A percentile compares a stretch with the other conserved stretches of the same genome.
These are phyloP conservation scores for Globomyces sp. DNA, from an alignment of 371 early-diverging fungal species.

Conservation along the genomic window DNA sequence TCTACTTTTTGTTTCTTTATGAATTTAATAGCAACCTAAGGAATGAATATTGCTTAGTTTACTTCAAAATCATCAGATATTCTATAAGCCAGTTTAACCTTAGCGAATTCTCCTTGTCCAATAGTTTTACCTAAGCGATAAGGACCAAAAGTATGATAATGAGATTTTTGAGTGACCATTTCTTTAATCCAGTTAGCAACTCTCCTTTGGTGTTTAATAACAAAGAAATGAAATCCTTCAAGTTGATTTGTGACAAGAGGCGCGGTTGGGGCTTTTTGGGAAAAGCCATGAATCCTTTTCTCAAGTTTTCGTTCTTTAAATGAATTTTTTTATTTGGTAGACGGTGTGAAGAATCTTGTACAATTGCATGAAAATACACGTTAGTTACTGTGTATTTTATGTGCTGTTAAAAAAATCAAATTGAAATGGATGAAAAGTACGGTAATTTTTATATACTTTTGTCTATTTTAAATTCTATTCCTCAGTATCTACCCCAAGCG, in stretches of 20 bases:
- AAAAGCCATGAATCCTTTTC: no score
- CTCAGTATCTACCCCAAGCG: neutral
- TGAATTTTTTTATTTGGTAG: no score
- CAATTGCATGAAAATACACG: no score
- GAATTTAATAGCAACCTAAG: constrained; percentile 51
- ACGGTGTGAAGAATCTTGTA: no score
- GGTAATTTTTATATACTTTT: neutral
- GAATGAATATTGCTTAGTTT: neutral
- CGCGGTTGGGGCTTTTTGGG: no score
- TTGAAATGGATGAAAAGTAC: neutral
- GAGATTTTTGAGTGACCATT: neutral
- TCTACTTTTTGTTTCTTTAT: constrained; percentile 49
- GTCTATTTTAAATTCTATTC: neutral
- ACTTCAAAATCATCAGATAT: constrained; percentile 35
- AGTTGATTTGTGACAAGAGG: no score
- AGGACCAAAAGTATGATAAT: constrained; percentile 36
- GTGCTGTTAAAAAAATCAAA: no score
- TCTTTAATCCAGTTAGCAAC: no score
- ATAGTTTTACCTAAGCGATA: constrained; percentile 38
- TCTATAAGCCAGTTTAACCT: constrained; percentile 49
- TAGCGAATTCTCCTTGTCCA: constrained; percentile 56
- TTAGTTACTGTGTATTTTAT: no score
- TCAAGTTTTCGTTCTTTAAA: no score
- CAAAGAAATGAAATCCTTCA: no score
- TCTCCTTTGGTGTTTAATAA: no score